phyloP scores from a whole-genome alignment of 73 alveolate species.

The Tetrahymena thermophila region DNA sequence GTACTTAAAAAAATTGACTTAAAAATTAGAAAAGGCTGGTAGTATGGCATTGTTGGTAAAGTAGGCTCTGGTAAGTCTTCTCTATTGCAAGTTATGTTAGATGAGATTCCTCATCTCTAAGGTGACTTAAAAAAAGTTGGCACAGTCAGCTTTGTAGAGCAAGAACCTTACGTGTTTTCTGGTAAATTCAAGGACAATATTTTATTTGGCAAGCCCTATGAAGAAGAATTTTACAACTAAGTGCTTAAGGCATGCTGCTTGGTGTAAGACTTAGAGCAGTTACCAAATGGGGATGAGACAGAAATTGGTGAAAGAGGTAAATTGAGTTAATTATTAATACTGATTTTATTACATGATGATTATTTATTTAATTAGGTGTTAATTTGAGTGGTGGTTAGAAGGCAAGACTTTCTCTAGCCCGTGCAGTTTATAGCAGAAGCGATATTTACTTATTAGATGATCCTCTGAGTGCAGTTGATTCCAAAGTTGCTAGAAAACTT shows the following conservation, averaged over 20 bases:
- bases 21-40: conserved; percentile 30
- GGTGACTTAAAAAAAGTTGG: conserved; percentile 3
- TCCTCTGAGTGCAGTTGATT: conserved; percentile 78
- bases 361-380: conserved; percentile 20
- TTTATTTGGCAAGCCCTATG: conserved; percentile 48
- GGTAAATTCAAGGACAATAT: conserved; percentile 55
- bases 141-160: conserved; percentile 35
- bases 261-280: conserved; percentile 35
- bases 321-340: not conserved
- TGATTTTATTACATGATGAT: not conserved
- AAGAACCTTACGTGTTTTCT: conserved; percentile 46
- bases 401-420: conserved; percentile 91
- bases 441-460: conserved; percentile 82
- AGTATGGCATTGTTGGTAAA: conserved; percentile 34
- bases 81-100: conserved; percentile 9
- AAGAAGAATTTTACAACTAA: conserved; percentile 29
- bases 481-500: conserved; percentile 52
- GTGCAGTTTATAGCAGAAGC: conserved; percentile 87
- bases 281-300: conserved; percentile 50
- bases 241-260: conserved; percentile 45
- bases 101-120: conserved; percentile 17
- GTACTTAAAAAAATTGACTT: conserved; percentile 20
- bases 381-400: conserved; percentile 90
- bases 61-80: conserved; percentile 54
- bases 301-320: conserved; percentile 73